Evolutionary conservation across 164 flowering plant species (phyloP), one percentile per base, ranked within the genome.

Genomic region (Aristolochia fimbriata): DNA sequence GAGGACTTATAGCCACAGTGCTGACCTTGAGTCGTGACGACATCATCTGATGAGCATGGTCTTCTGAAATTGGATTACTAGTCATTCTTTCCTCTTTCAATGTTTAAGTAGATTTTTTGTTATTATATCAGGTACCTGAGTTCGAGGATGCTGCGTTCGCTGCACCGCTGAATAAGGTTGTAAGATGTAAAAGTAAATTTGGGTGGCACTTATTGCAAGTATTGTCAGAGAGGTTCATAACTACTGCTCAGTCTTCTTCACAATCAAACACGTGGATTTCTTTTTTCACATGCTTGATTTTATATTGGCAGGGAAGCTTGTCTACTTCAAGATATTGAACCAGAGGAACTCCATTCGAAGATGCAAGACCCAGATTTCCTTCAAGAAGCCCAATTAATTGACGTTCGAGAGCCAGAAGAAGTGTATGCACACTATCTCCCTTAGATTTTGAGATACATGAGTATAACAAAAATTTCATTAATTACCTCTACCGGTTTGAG

Each of bases 201-300:
- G 98, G 98, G 21, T 92, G 91, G 95, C 98, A 92, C 69, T 74
- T 88, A 68, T 71, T 92, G 75, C 96, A 89, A 78, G 96, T 92
- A 62, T 62, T 92, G 51, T 84, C 95, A 61, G 98, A 92, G 74
- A 84, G 95, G 98, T 91, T 62, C 54, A 63, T 50, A 24, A 50
- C 27, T 13, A 20, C 21, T 19, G n/a, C 30, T 56, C 15, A 46
- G 22, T 52, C 15, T 43, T n/a, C 50, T 47, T 49, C 57, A 27
- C 51, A 22, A n/a, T 21, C 21, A 47, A 33, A 52, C 27, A 22
- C 9, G 3, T 50, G 23, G 53, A n/a, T 8, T 20, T n/a, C 14
- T 51, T n/a, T 11, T 51, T 22, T 52, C 19, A 3, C 6, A 31
- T 19, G 37, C 54, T 52, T 54, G 65, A 33, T 17, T 13, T 6